Base-by-base conservation (phyloP, 371 early-diverging fungal species). In the Syncephalastrum monosporum region DNA sequence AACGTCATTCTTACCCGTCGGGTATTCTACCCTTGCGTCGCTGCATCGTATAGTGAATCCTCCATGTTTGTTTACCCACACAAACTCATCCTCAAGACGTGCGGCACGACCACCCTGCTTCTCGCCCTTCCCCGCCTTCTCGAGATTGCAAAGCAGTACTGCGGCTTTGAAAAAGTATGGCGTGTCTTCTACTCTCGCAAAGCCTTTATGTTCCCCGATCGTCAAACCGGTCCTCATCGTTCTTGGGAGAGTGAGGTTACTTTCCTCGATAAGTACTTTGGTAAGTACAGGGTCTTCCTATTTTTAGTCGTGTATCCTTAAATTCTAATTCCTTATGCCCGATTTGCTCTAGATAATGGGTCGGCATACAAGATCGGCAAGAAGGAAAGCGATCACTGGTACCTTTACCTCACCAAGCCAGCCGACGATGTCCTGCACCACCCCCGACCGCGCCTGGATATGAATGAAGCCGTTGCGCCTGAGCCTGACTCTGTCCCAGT, bases 11-110 rank as follows among this genome's bases (percentile, higher is more conserved):
- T 60, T 56, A 62, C 67, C 50, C 55, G 64, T 19, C 60, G 50
- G 47, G 25, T 29, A 42, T 42, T 29, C 4, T 47, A 27, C 27
- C 27, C 27, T 27, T 27, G 3, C 27, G 2, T 21, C 7, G 7
- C 7, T 27, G 15, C 48, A 17, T 46, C 13, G n/a, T 47, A 19
- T 54, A 85, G 91, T 68, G 98, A 97, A 80, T 93, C 94, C 21
- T 95, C 96, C 53, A 88, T 97, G 88, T 97, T 97, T 78, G 94
- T 97, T 42, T 96, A 94, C 71, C 87, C 90, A 19, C 91, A 95
- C 83, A 92, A 93, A 60, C 64, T 97, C 44, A 92, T 97, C 53
- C 78, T 97, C 60, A 97, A 97, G 78, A 97, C 98, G 5, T 97
- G 98, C 76, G 98, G 98, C 25, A 96, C 96, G 4, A 96, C 98